Percentiles rank a stretch among this genome's conserved stretches.
phyloP scores from a whole-genome alignment of 73 alveolate species.

The Paramecium primaurelia region DNA sequence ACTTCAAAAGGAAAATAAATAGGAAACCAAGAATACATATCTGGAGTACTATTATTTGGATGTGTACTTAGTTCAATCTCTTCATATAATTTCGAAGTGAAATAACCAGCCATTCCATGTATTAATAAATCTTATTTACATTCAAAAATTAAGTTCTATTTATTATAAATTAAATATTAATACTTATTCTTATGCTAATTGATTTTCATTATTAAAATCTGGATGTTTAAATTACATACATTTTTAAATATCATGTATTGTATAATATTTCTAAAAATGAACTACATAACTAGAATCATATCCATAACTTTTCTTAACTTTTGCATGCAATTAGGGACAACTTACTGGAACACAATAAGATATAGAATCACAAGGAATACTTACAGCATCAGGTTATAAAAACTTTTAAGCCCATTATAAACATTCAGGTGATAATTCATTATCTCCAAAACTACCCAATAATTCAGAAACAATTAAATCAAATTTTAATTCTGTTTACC shows the following conservation, averaged over 20 bases:
- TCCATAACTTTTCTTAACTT: conserved; percentile 50
- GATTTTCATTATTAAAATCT: background rate
- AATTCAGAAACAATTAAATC: conserved; percentile 90
- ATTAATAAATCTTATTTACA: conserved; percentile 57
- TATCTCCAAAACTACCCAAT: conserved; percentile 95
- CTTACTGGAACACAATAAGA: conserved; percentile 78
- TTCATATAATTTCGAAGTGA: conserved; percentile 70
- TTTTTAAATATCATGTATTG: conserved; percentile 59
- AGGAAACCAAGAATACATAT: conserved; percentile 91
- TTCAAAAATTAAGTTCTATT: conserved; percentile 36
- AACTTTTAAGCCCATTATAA: conserved; percentile 73
- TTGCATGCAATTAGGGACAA: conserved; percentile 54
- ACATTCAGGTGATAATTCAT: conserved; percentile 95
- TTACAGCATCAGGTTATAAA: conserved; percentile 73
- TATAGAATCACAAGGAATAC: conserved; percentile 74
- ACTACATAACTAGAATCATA: conserved; percentile 65
- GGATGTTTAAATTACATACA: conserved; percentile 75
- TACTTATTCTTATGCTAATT: background rate
- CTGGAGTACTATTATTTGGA: conserved; percentile 76
- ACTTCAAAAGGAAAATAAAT: conserved; percentile 83
- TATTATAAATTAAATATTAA: background rate
- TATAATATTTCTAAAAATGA: conserved; percentile 56
- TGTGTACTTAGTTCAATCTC: conserved; percentile 69
- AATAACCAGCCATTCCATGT: conserved; percentile 88
- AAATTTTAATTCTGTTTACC: conserved; percentile 66